phyloP scores from a whole-genome alignment of 2,329 filamentous ascomycete species.

The Cordyceps fumosorosea region DNA sequence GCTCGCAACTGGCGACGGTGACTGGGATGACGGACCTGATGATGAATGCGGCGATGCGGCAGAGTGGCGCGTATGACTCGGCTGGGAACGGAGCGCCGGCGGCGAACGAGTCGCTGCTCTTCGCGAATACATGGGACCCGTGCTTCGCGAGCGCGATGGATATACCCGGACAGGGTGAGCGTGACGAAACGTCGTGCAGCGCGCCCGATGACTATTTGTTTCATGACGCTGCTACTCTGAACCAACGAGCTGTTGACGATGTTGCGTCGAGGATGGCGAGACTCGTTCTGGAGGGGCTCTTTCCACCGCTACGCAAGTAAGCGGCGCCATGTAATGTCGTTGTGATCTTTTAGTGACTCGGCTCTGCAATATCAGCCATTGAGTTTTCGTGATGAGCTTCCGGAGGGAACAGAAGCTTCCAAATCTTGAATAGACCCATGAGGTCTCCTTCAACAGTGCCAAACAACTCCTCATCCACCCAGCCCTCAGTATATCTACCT shows the following conservation, averaged over 20 bases:
- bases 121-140: background rate
- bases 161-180: conserved; percentile 13
- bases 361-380: too few relatives aligned
- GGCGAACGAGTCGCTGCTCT: background rate
- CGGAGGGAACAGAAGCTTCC: background rate
- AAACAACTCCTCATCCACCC: conserved; percentile 16
- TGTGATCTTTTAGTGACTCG: background rate
- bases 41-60: background rate
- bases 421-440: conserved; percentile 1
- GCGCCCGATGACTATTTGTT: conserved; percentile 43
- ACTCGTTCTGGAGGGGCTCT: conserved; percentile 20
- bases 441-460: background rate
- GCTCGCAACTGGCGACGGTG: background rate
- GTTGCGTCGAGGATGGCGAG: conserved; percentile 17
- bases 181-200: conserved; percentile 28
- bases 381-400: background rate
- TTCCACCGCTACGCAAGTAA: conserved; percentile 12
- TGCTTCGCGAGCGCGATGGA: conserved; percentile 15
- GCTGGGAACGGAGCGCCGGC: background rate
- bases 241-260: conserved; percentile 25
- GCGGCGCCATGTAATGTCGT: background rate
- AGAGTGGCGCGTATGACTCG: background rate
- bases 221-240: conserved; percentile 43
- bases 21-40: background rate
- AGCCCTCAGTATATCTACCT: conserved; percentile 23